Base-by-base conservation (phyloP, 352 stramenopile species). In the Phytophthora aleatoria region DNA sequence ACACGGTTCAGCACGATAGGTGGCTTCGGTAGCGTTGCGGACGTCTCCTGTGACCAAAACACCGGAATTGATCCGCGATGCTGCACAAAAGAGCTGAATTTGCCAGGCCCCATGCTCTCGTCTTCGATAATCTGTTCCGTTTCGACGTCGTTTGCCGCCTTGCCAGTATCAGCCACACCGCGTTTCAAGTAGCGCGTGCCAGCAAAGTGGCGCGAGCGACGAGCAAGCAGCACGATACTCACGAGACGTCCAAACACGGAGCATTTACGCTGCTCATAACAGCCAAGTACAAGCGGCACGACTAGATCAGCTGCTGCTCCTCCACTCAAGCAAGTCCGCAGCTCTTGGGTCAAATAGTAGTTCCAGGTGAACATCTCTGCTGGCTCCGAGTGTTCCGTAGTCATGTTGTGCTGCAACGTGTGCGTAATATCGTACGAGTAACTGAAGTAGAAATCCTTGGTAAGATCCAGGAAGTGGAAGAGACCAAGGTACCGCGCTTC, bases 101-200 rank as follows among this genome's bases (percentile, higher is more conserved):
- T 97, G 15, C 81, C 94, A 50, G 76, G 94, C 1, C 85, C 85
- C 90, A 79, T 97, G 52, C 80, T 94, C 57, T 96, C 85, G 50
- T 96, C 81, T 58, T 96, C 90, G 20, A 98, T 86, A 50, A 99
- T 98, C 65, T 98, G 95, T 72, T 99, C 98, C 11, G 99, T 97
- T 70, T 99, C 98, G 7, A 99, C 97, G 62, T 99, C 98, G 62
- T 99, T 99, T 5, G 98, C 98, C 6, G 98, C 97, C 53, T 99
- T 99, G 6, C 98, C 98, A n/a, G 94, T 94, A 70, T 99, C 97
- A 59, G 91, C 98, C 5, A 99, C 85, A 44, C 87, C 97, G 56
- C 97, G 92, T 71, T 99, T 99, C 38, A 99, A 78, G 71, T 99
- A 99, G 27, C 98, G 86, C 5, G 98, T 99, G 26, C 98, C 98